Evolutionary conservation across 2,329 filamentous ascomycete genomes (phyloP).

Genomic region (Colletotrichum siamense): DNA sequence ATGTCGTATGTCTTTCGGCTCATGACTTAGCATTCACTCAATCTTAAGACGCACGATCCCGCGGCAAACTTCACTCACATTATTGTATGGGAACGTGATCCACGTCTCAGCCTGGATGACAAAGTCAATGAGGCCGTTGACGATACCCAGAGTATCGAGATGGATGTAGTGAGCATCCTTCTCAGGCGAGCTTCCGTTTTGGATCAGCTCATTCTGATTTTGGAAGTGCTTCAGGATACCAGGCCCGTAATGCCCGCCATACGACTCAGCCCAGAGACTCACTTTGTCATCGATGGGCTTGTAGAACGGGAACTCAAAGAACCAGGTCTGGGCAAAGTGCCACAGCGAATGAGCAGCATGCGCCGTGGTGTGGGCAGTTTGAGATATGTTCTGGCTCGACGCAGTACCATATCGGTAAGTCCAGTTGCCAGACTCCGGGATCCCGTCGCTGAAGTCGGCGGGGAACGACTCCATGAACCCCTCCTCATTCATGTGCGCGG

Average conservation of each 20-base stretch:
- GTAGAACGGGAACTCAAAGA: slow-evolving; percentile 63
- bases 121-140: slow-evolving; percentile 74
- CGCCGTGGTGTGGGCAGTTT: slow-evolving; percentile 47
- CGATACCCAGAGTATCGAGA: slow-evolving; percentile 69
- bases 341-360: slow-evolving; percentile 48
- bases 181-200: slow-evolving; percentile 59
- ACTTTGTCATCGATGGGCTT: slow-evolving; percentile 54
- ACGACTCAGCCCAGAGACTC: slow-evolving; percentile 66
- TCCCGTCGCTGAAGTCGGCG: slow-evolving; percentile 39
- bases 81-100: slow-evolving; percentile 63
- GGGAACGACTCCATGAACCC: slow-evolving; percentile 10
- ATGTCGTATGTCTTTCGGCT: slow-evolving; percentile 61
- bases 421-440: slow-evolving; percentile 37
- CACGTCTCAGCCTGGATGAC: slow-evolving; percentile 63
- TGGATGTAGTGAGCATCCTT: slow-evolving; percentile 47
- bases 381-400: slow-evolving; percentile 31
- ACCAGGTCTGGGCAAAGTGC: slow-evolving; percentile 64
- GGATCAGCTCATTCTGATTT: slow-evolving; percentile 63
- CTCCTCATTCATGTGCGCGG: slow-evolving; percentile 39
- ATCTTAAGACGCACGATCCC: rapidly evolving
- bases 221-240: slow-evolving; percentile 65
- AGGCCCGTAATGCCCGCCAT: slow-evolving; percentile 43
- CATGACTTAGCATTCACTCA: background rate
- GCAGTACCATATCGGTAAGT: slow-evolving; percentile 40
- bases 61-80: slow-evolving; percentile 38